Evolutionary conservation across 176 grass and related monocot species (phyloP).

Genomic region (Coix lacrymajobi): DNA sequence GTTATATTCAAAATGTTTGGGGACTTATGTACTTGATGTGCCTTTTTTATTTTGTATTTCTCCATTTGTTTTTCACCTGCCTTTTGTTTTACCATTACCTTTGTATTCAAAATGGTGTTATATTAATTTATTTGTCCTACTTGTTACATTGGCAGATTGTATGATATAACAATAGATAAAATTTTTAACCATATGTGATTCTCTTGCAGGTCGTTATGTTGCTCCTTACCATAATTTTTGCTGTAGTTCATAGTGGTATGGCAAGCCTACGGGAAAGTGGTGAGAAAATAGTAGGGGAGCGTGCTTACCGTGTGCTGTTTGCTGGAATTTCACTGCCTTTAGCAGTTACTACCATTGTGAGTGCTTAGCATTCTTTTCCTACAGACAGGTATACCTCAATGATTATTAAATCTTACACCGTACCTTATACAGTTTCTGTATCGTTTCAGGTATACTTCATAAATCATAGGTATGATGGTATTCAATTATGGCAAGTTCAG

Average conservation of each 20-base stretch:
- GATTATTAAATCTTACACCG: background rate
- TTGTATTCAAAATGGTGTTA: background rate
- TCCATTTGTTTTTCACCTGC: background rate
- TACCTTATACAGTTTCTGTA: background rate
- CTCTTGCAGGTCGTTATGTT: conserved; percentile 68
- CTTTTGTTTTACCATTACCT: background rate
- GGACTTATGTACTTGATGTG: background rate
- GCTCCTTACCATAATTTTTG: conserved; percentile 78
- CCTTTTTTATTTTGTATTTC: background rate
- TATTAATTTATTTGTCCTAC: background rate
- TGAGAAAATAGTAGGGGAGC: conserved; percentile 79
- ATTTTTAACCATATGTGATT: background rate
- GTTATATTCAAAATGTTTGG: background rate
- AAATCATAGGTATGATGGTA: conserved; percentile 87
- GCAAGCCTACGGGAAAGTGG: conserved; percentile 77
- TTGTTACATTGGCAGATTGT: conserved; percentile 17
- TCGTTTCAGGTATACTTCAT: conserved; percentile 87
- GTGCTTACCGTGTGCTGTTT: conserved; percentile 81
- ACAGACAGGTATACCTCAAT: background rate
- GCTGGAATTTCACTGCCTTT: conserved; percentile 89
- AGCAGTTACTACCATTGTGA: conserved; percentile 79
- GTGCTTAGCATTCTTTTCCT: conserved; percentile 16
- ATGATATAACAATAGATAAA: background rate
- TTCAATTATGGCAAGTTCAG: conserved; percentile 84
- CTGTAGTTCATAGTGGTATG: conserved; percentile 83